Conservation (phyloP, 2,329 filamentous ascomycete species). For the Dactylellina parvicollis region DNA sequence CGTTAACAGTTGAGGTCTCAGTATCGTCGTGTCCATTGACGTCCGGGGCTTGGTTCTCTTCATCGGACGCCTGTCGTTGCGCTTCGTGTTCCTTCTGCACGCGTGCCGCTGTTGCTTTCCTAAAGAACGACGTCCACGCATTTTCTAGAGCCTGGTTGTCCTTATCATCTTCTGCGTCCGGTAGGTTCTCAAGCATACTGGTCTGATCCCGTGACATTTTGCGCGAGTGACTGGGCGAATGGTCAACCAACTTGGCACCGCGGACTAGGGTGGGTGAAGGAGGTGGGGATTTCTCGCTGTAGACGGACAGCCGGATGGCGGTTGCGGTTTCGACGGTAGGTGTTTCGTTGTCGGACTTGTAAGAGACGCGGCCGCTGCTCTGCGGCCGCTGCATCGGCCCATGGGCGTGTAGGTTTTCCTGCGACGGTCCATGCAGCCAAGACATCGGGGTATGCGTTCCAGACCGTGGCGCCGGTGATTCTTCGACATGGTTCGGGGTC, state of each 20-base stretch:
- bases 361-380: conserved; percentile 24
- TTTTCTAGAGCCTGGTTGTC: conserved; percentile 61
- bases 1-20: conserved; percentile 19
- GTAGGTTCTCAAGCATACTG: conserved; percentile 48
- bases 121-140: conserved; percentile 77
- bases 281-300: conserved; percentile 47
- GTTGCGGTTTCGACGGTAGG: conserved; percentile 47
- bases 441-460: conserved; percentile 57
- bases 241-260: conserved; percentile 41
- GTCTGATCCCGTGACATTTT: conserved; percentile 55
- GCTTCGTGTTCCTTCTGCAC: conserved; percentile 65
- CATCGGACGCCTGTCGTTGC: conserved; percentile 35
- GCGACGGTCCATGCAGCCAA: conserved; percentile 57
- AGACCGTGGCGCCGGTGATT: conserved; percentile 29
- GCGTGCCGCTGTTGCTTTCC: conserved; percentile 68
- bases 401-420: conserved; percentile 54
- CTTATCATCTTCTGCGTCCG: conserved; percentile 51
- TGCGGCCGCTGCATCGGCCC: conserved; percentile 12
- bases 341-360: conserved; percentile 43
- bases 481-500: conserved; percentile 12
- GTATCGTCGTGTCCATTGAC: conserved; percentile 6
- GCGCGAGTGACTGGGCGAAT: conserved; percentile 51
- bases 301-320: conserved; percentile 50
- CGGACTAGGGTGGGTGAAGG: conserved; percentile 42
- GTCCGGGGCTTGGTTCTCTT: not conserved